Evolutionary conservation across 2,329 filamentous ascomycete species (phyloP).

Genomic region (Aspergillus sp.): DNA sequence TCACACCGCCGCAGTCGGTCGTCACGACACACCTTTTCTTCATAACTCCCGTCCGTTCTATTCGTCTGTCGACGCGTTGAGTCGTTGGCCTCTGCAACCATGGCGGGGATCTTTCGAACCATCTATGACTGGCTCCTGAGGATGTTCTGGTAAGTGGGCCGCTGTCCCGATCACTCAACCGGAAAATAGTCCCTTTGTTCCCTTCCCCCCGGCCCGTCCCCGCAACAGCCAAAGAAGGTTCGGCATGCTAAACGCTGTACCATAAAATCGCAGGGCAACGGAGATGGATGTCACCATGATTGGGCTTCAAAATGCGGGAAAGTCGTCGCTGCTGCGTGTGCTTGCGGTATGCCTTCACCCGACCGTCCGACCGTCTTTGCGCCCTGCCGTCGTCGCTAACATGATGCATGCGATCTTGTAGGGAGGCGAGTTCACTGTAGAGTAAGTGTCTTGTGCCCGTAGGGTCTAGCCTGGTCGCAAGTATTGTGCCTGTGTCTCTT

Average conservation of each 20-base stretch:
- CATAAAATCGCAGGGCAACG: constrained; percentile 68
- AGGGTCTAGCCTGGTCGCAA: constrained; percentile 5
- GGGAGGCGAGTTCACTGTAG: constrained; percentile 98
- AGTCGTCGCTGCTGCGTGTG: constrained; percentile 90
- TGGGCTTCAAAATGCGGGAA: constrained; percentile 95
- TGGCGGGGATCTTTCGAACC: constrained; percentile 89
- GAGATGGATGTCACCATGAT: constrained; percentile 99
- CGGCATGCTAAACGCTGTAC: constrained; percentile 18
- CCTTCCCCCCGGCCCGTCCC: constrained; percentile 32
- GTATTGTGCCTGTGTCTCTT: constrained; percentile 7
- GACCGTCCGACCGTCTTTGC: constrained; percentile 8
- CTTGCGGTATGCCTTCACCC: constrained; percentile 73
- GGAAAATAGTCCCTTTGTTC: constrained; percentile 19
- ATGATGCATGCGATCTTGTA: constrained; percentile 39
- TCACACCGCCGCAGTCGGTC: constrained; percentile 8
- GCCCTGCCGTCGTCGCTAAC: constrained; percentile 15
- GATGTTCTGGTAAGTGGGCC: constrained; percentile 81
- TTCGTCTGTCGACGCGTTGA: constrained; percentile 5
- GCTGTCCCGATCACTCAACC: constrained; percentile 21
- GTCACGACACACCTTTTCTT: constrained; percentile 5
- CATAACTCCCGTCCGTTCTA: constrained; percentile 8
- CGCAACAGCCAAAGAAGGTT: constrained; percentile 23
- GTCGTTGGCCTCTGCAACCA: constrained; percentile 42
- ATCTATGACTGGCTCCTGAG: constrained; percentile 98
- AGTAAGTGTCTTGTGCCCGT: constrained; percentile 64